Conservation (phyloP, 2,329 filamentous ascomycete species). For the Beauveria rudraprayagi region DNA sequence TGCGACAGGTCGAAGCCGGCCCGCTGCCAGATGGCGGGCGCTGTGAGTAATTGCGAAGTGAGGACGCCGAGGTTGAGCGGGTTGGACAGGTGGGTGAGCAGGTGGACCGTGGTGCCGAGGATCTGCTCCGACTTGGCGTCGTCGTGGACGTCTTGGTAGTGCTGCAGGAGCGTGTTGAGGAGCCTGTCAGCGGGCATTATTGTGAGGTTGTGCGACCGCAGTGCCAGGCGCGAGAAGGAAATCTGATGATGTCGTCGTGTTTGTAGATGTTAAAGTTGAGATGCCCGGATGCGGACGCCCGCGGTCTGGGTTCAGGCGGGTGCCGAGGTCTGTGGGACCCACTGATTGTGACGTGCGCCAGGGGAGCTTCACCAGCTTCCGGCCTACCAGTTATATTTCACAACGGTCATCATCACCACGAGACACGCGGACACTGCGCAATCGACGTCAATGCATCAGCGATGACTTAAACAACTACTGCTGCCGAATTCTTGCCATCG, state of each 20-base stretch:
- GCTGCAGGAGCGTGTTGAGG: slow-evolving; percentile 56
- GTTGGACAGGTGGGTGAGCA: slow-evolving; percentile 63
- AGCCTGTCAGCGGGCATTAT: slow-evolving; percentile 60
- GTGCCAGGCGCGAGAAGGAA: not conserved
- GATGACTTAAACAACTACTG: not conserved
- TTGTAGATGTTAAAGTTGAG: slow-evolving; percentile 1
- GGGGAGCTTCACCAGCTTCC: slow-evolving; percentile 6
- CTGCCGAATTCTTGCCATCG: not conserved
- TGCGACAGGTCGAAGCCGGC: slow-evolving; percentile 50
- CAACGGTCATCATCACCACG: not conserved
- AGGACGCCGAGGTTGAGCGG: slow-evolving; percentile 67
- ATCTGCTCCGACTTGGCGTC: slow-evolving; percentile 45
- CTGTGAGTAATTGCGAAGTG: slow-evolving; percentile 62
- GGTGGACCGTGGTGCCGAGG: slow-evolving; percentile 57
- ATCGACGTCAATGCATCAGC: not conserved
- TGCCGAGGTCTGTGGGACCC: slow-evolving; percentile 5
- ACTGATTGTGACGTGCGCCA: not conserved
- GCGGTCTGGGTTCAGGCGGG: not conserved
- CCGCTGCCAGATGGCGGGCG: slow-evolving; percentile 61
- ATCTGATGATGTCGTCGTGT: not conserved
- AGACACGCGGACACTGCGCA: not conserved
- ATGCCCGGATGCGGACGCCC: not conserved
- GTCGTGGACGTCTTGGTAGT: slow-evolving; percentile 47
- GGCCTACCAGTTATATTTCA: not conserved
- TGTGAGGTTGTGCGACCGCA: not conserved